phyloP scores from a whole-genome alignment of 2,329 filamentous ascomycete genomes.

The Colletotrichum noveboracense region DNA sequence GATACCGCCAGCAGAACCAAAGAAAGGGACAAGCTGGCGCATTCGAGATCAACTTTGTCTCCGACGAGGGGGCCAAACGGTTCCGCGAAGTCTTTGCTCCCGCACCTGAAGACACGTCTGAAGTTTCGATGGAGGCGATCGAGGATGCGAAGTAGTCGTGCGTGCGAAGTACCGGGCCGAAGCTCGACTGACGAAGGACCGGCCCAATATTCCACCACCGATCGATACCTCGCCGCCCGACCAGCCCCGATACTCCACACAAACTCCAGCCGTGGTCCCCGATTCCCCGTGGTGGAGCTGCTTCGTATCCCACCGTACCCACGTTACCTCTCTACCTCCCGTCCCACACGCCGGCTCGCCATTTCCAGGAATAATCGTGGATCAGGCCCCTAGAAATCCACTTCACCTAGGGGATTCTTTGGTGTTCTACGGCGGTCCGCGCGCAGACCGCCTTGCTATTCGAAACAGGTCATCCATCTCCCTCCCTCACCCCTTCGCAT shows the following conservation, averaged over 20 bases:
- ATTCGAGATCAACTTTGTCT: constrained; percentile 57
- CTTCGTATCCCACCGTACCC: background rate
- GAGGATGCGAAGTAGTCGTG: background rate
- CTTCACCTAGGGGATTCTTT: background rate
- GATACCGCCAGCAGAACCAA: constrained; percentile 58
- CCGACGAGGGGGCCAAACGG: constrained; percentile 41
- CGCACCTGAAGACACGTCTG: background rate
- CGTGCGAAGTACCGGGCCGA: background rate
- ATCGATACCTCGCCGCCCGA: background rate
- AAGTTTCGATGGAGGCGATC: background rate
- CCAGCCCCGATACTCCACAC: background rate
- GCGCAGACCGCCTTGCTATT: background rate
- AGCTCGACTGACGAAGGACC: background rate
- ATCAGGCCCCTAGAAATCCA: background rate
- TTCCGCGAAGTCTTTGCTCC: constrained; percentile 48
- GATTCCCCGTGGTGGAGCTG: background rate
- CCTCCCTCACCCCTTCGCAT: background rate
- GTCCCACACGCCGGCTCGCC: background rate
- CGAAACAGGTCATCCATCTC: background rate
- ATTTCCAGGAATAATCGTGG: background rate
- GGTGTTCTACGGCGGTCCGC: background rate
- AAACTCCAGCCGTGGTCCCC: background rate
- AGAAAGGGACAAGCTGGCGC: constrained; percentile 51
- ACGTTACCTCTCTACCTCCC: background rate
- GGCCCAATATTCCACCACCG: background rate